Base-by-base conservation (phyloP, 176 grass and related monocot species). In the Oryza officinalis region DNA sequence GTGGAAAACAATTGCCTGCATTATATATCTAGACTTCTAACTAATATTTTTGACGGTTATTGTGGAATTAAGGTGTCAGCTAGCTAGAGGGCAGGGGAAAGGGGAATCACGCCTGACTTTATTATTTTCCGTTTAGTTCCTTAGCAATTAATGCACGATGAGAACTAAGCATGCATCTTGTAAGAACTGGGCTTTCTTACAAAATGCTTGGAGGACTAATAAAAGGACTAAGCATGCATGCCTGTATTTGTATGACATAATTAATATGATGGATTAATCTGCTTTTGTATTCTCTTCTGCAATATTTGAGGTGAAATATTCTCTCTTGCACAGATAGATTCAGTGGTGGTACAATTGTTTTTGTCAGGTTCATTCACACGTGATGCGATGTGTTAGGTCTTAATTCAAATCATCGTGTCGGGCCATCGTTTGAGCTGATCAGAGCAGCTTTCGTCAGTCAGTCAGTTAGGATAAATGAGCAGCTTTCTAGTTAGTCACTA, bases 331-430 rank as follows among this genome's bases (percentile, higher is more conserved):
- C 14, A 43, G 44, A 20, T 45, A 25, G 40, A 75, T 76, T 85
- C 65, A 71, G 31, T 65, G 30, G 71, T 65, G 31, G 71, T 66
- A 45, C 69, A 54, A 72, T 72, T 82, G 83, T 38, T n/a, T n/a
- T n/a, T 86, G 66, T 78, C 83, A 82, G 35, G 33, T 86, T 82
- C 83, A 78, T 66, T 90, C 33, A 59, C 73, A 67, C 43, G 73
- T 59, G 78, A 89, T 26, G 45, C 27, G 83, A 86, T 82, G 66
- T 46, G 66, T 64, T 77, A 60, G 78, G 82, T 89, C 57, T 70
- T 78, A 78, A 78, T 72, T 73, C 57, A 80, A 65, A 86, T 81
- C 82, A 71, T 81, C 65, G 71, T 50, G 82, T 30, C 71, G 52
- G 64, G 50, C 52, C 32, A 81, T 71, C 26, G 32, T 65, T 32